phyloP scores from a whole-genome alignment of 495 filamentous ascomycete species.

The Lichenothelia convexa region DNA sequence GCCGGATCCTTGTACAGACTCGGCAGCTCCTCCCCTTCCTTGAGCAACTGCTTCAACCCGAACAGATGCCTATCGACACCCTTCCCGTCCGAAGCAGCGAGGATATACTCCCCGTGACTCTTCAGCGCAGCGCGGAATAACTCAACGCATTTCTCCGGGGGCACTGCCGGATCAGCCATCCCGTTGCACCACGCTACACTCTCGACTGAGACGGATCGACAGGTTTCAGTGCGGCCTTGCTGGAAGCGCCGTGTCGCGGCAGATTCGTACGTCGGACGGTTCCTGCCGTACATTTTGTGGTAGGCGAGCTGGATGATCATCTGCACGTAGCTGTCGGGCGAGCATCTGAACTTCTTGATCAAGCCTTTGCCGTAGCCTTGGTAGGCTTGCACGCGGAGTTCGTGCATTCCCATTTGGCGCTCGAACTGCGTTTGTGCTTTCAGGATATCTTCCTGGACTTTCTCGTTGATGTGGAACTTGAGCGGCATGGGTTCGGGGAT shows the following conservation, averaged over 20 bases:
- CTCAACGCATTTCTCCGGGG: constrained; percentile 43
- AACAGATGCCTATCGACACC: constrained; percentile 95
- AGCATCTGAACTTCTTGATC: constrained; percentile 99
- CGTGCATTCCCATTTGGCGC: constrained; percentile 64
- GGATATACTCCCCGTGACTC: constrained; percentile 78
- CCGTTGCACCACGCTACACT: constrained; percentile 79
- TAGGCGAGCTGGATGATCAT: constrained; percentile 99
- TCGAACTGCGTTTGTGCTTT: constrained; percentile 58
- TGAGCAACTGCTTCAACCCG: constrained; percentile 80
- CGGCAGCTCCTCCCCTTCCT: constrained; percentile 65
- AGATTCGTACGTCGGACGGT: constrained; percentile 95
- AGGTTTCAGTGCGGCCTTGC: constrained; percentile 90
- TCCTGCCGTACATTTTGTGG: constrained; percentile 97
- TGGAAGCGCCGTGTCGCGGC: constrained; percentile 89
- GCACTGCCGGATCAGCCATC: constrained; percentile 46
- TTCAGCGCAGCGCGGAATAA: constrained; percentile 68
- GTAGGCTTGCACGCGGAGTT: constrained; percentile 84
- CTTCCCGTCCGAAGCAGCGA: constrained; percentile 70
- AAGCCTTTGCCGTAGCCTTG: constrained; percentile 96
- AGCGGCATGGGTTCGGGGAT: constrained; percentile 64
- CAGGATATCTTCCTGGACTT: constrained; percentile 55
- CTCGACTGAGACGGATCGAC: constrained; percentile 79
- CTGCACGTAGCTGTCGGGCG: constrained; percentile 93
- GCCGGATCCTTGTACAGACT: constrained; percentile 73
- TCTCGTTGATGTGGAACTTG: constrained; percentile 56